Evolutionary conservation across 2,329 filamentous ascomycete genomes (phyloP).

Genomic region (Hypoxylon sp.): DNA sequence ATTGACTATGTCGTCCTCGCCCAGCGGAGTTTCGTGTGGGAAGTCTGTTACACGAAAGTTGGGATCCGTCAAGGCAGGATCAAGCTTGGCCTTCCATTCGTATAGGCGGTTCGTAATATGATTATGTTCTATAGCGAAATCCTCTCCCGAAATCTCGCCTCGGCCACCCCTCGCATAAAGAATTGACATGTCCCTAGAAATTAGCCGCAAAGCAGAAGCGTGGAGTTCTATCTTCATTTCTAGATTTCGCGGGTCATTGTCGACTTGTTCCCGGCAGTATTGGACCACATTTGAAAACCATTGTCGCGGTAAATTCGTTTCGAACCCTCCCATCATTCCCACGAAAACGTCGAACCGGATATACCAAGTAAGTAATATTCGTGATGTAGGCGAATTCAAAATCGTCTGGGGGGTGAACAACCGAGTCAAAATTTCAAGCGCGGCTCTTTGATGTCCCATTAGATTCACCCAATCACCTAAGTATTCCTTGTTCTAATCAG

Average conservation of each 20-base stretch:
- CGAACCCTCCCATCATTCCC: constrained; percentile 84
- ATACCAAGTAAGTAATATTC: constrained; percentile 90
- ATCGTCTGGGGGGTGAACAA: constrained; percentile 84
- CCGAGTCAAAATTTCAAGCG: constrained; percentile 82
- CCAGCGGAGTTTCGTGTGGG: constrained; percentile 65
- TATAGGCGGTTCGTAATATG: constrained; percentile 64
- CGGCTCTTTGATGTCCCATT: constrained; percentile 92
- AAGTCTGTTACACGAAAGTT: constrained; percentile 76
- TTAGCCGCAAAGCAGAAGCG: constrained; percentile 76
- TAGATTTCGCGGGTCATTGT: constrained; percentile 73
- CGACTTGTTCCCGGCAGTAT: constrained; percentile 73
- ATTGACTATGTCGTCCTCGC: constrained; percentile 78
- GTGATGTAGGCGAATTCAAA: constrained; percentile 77
- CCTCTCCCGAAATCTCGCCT: constrained; percentile 73
- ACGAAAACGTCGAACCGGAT: constrained; percentile 88
- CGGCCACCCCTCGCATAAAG: constrained; percentile 79
- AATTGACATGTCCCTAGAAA: constrained; percentile 84
- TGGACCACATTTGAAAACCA: constrained; percentile 81
- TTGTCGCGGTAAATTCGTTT: constrained; percentile 79
- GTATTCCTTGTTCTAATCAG: constrained; percentile 76
- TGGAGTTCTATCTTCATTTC: constrained; percentile 77
- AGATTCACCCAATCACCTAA: constrained; percentile 96
- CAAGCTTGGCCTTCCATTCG: constrained; percentile 70
- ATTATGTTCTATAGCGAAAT: constrained; percentile 75
- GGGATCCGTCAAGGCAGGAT: constrained; percentile 73